phyloP scores from a whole-genome alignment of 805 yeast genomes.

The Yamadazyma scolyti region DNA sequence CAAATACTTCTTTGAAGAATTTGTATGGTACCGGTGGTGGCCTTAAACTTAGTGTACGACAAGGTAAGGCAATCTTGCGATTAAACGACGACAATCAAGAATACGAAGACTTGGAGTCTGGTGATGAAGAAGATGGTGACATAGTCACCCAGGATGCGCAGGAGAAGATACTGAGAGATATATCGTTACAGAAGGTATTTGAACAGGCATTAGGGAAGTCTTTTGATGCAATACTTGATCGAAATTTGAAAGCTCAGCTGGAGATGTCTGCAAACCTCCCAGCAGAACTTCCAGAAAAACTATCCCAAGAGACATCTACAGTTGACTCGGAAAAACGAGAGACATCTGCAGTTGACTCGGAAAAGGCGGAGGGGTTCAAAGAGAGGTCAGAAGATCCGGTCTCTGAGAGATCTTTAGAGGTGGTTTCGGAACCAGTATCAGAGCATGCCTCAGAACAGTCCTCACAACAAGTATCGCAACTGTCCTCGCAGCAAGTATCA shows the following conservation, averaged over 20 bases:
- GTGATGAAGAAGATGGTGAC: slow-evolving; percentile 12
- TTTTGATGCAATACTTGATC: too few species aligned
- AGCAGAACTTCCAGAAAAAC: neutral
- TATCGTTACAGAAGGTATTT: slow-evolving; percentile 13
- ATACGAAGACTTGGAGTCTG: slow-evolving; percentile 31
- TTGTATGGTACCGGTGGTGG: slow-evolving; percentile 18
- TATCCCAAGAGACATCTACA: neutral
- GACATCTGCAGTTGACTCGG: neutral
- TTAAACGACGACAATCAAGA: slow-evolving; percentile 39
- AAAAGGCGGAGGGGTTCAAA: neutral
- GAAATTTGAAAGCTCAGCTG: too few species aligned
- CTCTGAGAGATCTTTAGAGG: too few species aligned
- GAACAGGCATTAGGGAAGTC: slow-evolving; percentile 14
- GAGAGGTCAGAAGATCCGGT: too few species aligned
- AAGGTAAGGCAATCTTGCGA: slow-evolving; percentile 36
- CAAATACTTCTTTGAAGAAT: slow-evolving; percentile 32
- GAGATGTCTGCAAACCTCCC: too few species aligned
- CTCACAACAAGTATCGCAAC: too few species aligned
- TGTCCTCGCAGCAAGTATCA: too few species aligned
- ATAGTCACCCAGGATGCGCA: too few species aligned
- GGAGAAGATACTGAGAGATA: slow-evolving; percentile 1
- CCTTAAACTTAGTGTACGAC: slow-evolving; percentile 32
- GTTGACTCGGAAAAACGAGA: too few species aligned
- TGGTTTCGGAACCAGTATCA: too few species aligned
- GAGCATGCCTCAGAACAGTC: too few species aligned